phyloP scores from a whole-genome alignment of 2,329 filamentous ascomycete genomes.

The Aspergillus floridensis region DNA sequence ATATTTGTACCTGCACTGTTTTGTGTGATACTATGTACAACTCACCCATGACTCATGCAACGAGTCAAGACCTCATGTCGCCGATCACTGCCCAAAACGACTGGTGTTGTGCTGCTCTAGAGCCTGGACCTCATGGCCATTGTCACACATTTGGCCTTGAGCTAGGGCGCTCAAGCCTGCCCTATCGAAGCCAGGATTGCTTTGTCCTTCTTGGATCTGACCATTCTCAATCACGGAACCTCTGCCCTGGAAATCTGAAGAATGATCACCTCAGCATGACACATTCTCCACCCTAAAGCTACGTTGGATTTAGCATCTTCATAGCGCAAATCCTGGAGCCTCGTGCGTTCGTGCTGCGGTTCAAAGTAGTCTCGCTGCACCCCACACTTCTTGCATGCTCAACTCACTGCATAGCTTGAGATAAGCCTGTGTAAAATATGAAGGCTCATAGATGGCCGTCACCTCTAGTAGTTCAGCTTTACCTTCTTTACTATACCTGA shows the following conservation, averaged over 20 bases:
- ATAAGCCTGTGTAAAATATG: too few species aligned
- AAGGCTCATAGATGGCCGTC: too few species aligned
- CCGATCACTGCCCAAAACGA: background rate
- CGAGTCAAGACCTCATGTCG: background rate
- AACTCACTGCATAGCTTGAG: background rate
- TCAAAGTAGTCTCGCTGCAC: background rate
- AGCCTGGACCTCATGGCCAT: background rate
- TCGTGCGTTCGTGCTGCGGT: background rate
- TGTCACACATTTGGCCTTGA: background rate
- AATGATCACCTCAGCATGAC: background rate
- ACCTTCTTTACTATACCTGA: too few species aligned
- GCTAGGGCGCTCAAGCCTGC: background rate
- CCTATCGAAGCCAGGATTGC: background rate
- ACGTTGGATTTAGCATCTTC: background rate
- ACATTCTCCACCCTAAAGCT: background rate
- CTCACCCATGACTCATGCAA: background rate
- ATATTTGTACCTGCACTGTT: background rate
- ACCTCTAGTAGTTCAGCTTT: too few species aligned
- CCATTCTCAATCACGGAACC: too few species aligned
- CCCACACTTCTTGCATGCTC: background rate
- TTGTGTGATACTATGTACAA: background rate
- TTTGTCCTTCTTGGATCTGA: too few species aligned
- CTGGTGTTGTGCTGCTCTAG: background rate
- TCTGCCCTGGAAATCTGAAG: background rate
- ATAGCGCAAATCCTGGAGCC: background rate